Evolutionary conservation across 1,284 basidiomycete species (phyloP), one percentile per base, ranked within the genome.

Genomic region (Phaffia rhodozyma): DNA sequence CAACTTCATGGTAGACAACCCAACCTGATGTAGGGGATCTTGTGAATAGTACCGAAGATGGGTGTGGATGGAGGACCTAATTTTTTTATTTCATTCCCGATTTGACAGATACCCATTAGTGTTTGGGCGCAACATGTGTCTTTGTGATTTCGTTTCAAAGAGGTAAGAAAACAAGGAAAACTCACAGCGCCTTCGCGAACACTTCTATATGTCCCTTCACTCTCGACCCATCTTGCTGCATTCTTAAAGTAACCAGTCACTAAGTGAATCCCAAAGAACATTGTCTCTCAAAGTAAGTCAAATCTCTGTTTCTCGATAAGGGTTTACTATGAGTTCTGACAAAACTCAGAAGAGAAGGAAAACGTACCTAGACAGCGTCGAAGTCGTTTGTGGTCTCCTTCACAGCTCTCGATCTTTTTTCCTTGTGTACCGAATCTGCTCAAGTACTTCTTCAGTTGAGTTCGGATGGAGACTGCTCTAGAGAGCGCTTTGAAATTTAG

Each of bases 1-100:
- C 84, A 75, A 97, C 86, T 73, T 98, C 93, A 72, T 96, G 91
- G 72, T 87, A 98, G 27, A 98, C 80, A 6, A 97, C 89, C 89
- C 91, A 98, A 13, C 89, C 89, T 0, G 86, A 86, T 21, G 84
- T 80, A 1, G 94, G 88, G 70, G 88, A 90, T 49, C 96, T 80
- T 2, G 91, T 96, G 73, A 98, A 98, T 65, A 97, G 78, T 13
- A 97, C 90, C 1, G 92, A 97, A 16, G 86, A 90, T 0, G 94
- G 96, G 73, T 98, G 94, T 1, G 90, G 87, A 76, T 91, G 84
- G 23, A 97, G 76, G 23, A 84, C 78, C 91, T 94, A 70, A 5
- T 0, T 2, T 53, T n/a, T 16, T 49, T 43, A 21, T 52, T 55
- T 25, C 34, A 58, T 50, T 38, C n/a, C 29, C 68, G 52, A 51